phyloP scores from a whole-genome alignment of 441 rosid genomes.

The Oxalis stricta region DNA sequence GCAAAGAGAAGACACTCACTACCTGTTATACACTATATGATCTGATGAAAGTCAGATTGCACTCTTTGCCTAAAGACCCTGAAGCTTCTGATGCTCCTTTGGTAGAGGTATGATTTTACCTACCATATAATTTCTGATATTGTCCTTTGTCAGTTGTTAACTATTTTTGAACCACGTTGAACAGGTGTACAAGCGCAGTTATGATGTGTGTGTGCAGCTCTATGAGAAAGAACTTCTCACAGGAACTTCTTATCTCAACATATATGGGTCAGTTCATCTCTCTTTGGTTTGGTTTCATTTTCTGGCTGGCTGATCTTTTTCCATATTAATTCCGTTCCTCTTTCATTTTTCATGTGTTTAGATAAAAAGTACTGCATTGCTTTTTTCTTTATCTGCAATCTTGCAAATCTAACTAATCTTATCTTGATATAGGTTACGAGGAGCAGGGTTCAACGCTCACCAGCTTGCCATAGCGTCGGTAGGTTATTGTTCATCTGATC shows the following conservation, averaged over 20 bases:
- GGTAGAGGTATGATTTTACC: slow-evolving; percentile 40
- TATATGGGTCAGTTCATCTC: slow-evolving; percentile 54
- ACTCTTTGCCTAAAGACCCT: slow-evolving; percentile 24
- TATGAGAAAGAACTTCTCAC: slow-evolving; percentile 85
- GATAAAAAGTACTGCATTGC: background rate
- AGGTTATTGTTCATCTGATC: slow-evolving; percentile 18
- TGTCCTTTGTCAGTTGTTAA: background rate
- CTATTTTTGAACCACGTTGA: slow-evolving; percentile 1
- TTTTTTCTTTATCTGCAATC: background rate
- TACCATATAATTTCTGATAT: background rate
- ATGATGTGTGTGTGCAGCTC: slow-evolving; percentile 62
- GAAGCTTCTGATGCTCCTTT: slow-evolving; percentile 45
- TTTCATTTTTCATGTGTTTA: background rate
- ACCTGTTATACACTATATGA: slow-evolving; percentile 69
- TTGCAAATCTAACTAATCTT: slow-evolving; percentile 1
- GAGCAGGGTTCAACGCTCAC: slow-evolving; percentile 55
- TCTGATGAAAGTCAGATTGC: slow-evolving; percentile 41
- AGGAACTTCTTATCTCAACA: slow-evolving; percentile 54
- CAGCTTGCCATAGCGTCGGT: slow-evolving; percentile 81
- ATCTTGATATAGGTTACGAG: slow-evolving; percentile 41
- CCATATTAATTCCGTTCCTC: background rate
- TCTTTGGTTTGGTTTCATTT: slow-evolving; percentile 1
- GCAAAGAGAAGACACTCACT: slow-evolving; percentile 97
- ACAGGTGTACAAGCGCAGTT: slow-evolving; percentile 83
- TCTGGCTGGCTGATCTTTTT: background rate